A percentile compares a stretch with the other conserved stretches of the same genome.
phyloP scores from a whole-genome alignment of 2,329 filamentous ascomycete genomes.

The Xylariales sp. region DNA sequence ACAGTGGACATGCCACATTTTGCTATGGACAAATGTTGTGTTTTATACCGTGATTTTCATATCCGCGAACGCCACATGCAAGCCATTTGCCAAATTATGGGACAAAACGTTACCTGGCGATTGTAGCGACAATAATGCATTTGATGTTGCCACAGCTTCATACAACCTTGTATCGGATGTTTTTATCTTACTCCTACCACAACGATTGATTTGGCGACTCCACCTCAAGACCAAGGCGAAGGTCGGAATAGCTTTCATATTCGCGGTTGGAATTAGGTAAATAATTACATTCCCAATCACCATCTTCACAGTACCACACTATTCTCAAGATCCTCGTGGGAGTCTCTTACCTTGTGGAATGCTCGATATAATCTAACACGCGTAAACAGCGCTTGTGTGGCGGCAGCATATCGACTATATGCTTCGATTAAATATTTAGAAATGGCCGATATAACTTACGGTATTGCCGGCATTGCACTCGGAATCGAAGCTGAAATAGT shows the following conservation, averaged over 20 bases:
- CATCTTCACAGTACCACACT: background rate
- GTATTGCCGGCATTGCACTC: constrained; percentile 4
- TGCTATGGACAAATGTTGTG: constrained; percentile 16
- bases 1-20: constrained; percentile 18
- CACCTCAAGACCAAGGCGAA: constrained; percentile 15
- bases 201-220: constrained; percentile 21
- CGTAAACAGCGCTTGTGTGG: constrained; percentile 17
- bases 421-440: constrained; percentile 9
- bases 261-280: constrained; percentile 20
- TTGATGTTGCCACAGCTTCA: constrained; percentile 16
- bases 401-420: constrained; percentile 18
- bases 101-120: constrained; percentile 16
- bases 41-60: constrained; percentile 19
- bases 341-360: background rate
- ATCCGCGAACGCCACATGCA: constrained; percentile 2
- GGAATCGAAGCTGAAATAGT: constrained; percentile 12
- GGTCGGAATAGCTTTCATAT: constrained; percentile 20
- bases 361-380: background rate
- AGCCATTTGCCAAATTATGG: constrained; percentile 22
- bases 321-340: background rate
- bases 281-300: background rate
- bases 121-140: constrained; percentile 2
- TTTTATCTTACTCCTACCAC: constrained; percentile 24
- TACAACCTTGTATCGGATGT: constrained; percentile 13
- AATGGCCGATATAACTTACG: background rate